Percentiles rank a stretch among this genome's conserved stretches.
Conservation (phyloP, 169 alveolate species). For the Babesia sp. region DNA sequence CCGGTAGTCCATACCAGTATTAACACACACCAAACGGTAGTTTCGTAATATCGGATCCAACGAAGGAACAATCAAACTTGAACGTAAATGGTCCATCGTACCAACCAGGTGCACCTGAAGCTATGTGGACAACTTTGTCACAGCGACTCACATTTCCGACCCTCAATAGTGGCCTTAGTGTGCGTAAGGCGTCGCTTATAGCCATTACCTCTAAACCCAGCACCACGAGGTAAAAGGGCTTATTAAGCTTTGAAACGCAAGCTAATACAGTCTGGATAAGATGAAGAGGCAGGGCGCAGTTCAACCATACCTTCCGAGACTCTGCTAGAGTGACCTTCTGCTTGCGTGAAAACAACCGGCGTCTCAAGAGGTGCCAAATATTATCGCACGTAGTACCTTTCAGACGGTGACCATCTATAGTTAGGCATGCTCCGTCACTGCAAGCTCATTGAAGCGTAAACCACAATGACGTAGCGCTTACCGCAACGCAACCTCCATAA, state of each 20-base stretch:
- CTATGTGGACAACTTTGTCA: neutral
- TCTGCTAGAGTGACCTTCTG: neutral
- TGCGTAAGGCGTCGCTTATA: neutral
- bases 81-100: conserved; percentile 53
- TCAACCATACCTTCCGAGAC: neutral
- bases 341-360: neutral
- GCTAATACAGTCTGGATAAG: conserved; percentile 2
- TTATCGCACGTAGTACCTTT: conserved; percentile 29
- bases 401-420: conserved; percentile 43
- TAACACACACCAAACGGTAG: conserved; percentile 25
- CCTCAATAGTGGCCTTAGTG: neutral
- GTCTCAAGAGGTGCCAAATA: conserved; percentile 11
- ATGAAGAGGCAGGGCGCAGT: neutral
- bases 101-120: conserved; percentile 52
- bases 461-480: neutral
- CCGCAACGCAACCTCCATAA: conserved; percentile 47
- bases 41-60: conserved; percentile 5
- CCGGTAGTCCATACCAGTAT: conserved; percentile 55
- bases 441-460: neutral
- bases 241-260: neutral
- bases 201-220: conserved; percentile 42
- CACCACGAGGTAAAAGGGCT: conserved; percentile 44
- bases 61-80: conserved; percentile 16
- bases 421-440: conserved; percentile 42
- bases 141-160: neutral